Conservation (phyloP, 768 basidiomycete genomes). For the Hypholoma sublateritium region DNA sequence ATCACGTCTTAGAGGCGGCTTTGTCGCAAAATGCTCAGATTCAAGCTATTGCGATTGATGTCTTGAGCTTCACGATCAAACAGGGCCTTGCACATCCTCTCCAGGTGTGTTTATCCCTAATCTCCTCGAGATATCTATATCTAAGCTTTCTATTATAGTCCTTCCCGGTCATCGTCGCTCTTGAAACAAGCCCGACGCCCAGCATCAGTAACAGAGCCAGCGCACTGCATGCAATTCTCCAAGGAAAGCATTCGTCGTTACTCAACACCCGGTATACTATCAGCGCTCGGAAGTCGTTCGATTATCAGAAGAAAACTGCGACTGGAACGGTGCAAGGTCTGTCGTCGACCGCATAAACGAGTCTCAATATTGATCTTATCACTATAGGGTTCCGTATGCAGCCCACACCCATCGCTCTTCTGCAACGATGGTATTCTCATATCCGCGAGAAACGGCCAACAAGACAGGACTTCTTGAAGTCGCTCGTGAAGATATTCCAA, state of each 20-base stretch:
- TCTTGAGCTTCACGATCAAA: constrained; percentile 89
- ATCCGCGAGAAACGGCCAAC: constrained; percentile 88
- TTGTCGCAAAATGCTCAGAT: constrained; percentile 68
- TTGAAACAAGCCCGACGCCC: constrained; percentile 79
- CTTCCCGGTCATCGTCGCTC: constrained; percentile 86
- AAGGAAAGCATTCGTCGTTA: constrained; percentile 86
- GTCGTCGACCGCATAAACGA: constrained; percentile 8
- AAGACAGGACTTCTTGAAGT: constrained; percentile 84
- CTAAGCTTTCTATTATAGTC: constrained; percentile 46
- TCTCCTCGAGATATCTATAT: not conserved
- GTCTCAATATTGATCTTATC: not conserved
- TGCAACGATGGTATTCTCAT: constrained; percentile 90
- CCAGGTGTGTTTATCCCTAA: constrained; percentile 48
- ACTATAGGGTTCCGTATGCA: constrained; percentile 63
- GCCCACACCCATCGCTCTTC: constrained; percentile 66
- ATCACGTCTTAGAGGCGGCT: constrained; percentile 78
- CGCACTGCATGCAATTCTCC: constrained; percentile 76
- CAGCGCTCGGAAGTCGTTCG: constrained; percentile 79
- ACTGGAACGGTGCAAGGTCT: constrained; percentile 54
- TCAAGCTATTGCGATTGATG: constrained; percentile 84
- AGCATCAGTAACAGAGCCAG: constrained; percentile 72
- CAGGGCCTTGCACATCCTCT: constrained; percentile 96
- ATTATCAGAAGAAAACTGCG: constrained; percentile 70
- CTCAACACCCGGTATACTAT: constrained; percentile 83
- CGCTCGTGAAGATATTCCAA: constrained; percentile 81